These are phyloP conservation scores for Penicillium concentricum DNA, from an alignment of 2,329 filamentous ascomycete genomes.

Conservation along the genomic window DNA sequence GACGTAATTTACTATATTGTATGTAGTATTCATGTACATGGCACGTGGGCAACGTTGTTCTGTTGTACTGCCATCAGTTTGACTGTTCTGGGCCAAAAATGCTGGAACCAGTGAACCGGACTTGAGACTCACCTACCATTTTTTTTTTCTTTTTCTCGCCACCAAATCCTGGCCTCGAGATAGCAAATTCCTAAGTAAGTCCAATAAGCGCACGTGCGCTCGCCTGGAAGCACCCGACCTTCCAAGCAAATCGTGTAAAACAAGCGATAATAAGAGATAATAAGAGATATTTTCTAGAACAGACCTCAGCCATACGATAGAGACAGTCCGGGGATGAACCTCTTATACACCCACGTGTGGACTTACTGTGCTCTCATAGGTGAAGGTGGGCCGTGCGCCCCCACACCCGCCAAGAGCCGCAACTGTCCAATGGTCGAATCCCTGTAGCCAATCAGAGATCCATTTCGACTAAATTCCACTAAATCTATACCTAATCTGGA, in stretches of 20 bases:
- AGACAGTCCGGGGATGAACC: background rate
- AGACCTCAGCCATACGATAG: background rate
- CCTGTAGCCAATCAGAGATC: background rate
- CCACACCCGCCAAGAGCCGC: slow-evolving; percentile 16
- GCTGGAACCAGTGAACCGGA: background rate
- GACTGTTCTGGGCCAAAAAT: background rate
- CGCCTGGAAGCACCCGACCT: background rate
- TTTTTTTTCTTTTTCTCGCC: background rate
- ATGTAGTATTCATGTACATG: background rate
- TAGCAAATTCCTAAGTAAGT: background rate
- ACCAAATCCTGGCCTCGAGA: background rate
- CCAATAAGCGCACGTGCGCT: background rate
- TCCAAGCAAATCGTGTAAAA: too few species aligned
- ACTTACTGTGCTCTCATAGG: slow-evolving; percentile 15
- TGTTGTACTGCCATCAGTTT: background rate
- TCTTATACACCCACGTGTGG: slow-evolving; percentile 14
- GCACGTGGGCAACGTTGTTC: background rate
- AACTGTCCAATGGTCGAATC: background rate
- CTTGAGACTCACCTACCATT: background rate
- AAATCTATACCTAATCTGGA: slow-evolving; percentile 7
- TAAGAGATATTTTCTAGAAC: background rate
- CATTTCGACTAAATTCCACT: background rate
- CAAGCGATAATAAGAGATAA: too few species aligned
- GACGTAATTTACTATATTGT: too few species aligned
- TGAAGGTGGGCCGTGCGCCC: slow-evolving; percentile 9